A percentile compares a stretch with the other conserved stretches of the same genome.
phyloP scores from a whole-genome alignment of 2,329 filamentous ascomycete genomes.

The Ceratocystis variospora region DNA sequence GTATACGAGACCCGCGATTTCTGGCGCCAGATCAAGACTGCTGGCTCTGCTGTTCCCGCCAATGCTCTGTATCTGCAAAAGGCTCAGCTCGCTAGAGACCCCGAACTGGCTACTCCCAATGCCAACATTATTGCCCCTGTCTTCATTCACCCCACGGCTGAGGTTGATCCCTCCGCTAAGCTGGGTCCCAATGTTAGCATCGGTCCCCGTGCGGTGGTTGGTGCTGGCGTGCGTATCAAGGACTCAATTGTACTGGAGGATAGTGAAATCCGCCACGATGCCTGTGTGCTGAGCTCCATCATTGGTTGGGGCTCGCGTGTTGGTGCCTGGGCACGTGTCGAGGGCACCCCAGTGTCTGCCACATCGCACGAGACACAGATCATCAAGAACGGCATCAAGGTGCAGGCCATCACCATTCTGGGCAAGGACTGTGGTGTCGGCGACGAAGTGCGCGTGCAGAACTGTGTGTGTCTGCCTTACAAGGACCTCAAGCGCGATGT shows the following conservation, averaged over 20 bases:
- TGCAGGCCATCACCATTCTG: slow-evolving; percentile 93
- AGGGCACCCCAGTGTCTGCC: slow-evolving; percentile 80
- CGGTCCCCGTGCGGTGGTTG: slow-evolving; percentile 73
- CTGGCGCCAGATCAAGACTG: slow-evolving; percentile 99
- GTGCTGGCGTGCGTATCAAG: slow-evolving; percentile 81
- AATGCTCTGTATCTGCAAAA: slow-evolving; percentile 95
- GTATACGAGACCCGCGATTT: slow-evolving; percentile 98
- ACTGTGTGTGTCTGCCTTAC: slow-evolving; percentile 92
- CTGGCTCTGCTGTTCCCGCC: slow-evolving; percentile 88
- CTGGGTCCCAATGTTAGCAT: slow-evolving; percentile 94
- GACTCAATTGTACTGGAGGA: slow-evolving; percentile 94
- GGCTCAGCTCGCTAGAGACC: slow-evolving; percentile 52
- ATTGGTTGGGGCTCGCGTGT: slow-evolving; percentile 94
- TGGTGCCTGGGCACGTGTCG: slow-evolving; percentile 94
- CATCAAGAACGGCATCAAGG: slow-evolving; percentile 95
- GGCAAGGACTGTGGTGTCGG: slow-evolving; percentile 92
- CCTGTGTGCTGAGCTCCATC: slow-evolving; percentile 88
- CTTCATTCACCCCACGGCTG: slow-evolving; percentile 84
- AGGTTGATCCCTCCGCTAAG: slow-evolving; percentile 88
- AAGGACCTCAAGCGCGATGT: slow-evolving; percentile 98
- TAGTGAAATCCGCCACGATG: slow-evolving; percentile 89
- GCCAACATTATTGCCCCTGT: slow-evolving; percentile 83
- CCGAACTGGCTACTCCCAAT: slow-evolving; percentile 67
- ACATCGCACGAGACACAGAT: slow-evolving; percentile 86
- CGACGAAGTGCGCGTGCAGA: slow-evolving; percentile 91